Conservation (phyloP, 2,329 filamentous ascomycete genomes). For the Ophiobolus disseminans region DNA sequence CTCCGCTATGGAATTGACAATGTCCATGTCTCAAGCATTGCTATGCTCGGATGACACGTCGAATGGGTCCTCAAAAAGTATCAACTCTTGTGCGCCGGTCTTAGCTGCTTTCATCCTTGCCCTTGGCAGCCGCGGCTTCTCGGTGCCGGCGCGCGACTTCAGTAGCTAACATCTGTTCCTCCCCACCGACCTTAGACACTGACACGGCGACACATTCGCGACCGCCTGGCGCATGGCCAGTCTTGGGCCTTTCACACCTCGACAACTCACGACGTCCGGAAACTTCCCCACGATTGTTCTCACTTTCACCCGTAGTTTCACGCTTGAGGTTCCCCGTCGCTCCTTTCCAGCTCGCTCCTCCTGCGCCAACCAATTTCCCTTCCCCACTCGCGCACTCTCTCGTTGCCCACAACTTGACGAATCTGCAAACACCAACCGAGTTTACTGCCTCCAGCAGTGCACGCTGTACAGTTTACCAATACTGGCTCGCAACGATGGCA, state of each 20-base stretch:
- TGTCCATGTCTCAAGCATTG: neutral
- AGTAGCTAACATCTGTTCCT: neutral
- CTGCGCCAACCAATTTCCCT: too few relatives aligned
- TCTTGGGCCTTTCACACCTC: too few relatives aligned
- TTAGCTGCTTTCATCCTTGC: neutral
- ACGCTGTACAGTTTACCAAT: neutral
- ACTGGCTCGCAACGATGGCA: neutral
- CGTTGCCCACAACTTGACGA: too few relatives aligned
- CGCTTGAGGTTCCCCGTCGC: too few relatives aligned
- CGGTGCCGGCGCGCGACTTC: neutral
- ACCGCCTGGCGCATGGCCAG: neutral
- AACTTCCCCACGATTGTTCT: too few relatives aligned
- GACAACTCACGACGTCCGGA: too few relatives aligned
- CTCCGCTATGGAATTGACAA: neutral
- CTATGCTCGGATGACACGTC: neutral
- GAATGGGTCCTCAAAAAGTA: neutral
- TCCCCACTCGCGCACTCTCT: too few relatives aligned
- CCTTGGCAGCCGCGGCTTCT: conserved; percentile 4
- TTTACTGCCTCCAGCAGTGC: neutral
- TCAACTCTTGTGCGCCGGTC: neutral
- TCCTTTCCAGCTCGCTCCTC: too few relatives aligned
- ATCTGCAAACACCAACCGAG: too few relatives aligned
- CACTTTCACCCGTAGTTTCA: too few relatives aligned
- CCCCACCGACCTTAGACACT: neutral
- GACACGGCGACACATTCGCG: neutral